phyloP scores from a whole-genome alignment of 148 eudicot genomes.

The Bassia scoparia region DNA sequence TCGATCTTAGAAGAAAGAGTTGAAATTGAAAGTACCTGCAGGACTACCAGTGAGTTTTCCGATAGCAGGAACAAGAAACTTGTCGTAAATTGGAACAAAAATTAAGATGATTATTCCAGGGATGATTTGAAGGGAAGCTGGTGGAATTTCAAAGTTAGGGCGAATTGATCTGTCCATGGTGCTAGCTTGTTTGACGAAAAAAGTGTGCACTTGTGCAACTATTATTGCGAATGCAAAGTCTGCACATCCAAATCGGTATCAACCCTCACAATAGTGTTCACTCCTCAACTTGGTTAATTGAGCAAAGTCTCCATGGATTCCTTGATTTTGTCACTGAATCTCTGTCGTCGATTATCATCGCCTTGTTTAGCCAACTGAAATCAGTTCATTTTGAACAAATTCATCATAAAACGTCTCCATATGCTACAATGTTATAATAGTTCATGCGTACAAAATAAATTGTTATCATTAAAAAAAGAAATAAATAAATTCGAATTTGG shows the following conservation, averaged over 20 bases:
- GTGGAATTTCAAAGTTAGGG: slow-evolving; percentile 38
- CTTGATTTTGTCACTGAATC: slow-evolving; percentile 39
- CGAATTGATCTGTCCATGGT: slow-evolving; percentile 49
- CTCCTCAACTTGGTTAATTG: slow-evolving; percentile 67
- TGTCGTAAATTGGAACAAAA: slow-evolving; percentile 48
- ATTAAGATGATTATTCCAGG: slow-evolving; percentile 46
- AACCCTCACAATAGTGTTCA: slow-evolving; percentile 47
- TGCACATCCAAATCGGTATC: slow-evolving; percentile 59
- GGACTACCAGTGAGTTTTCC: slow-evolving; percentile 37
- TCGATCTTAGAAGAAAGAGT: too few relatives aligned
- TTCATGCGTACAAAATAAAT: too few relatives aligned
- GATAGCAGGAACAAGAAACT: slow-evolving; percentile 38
- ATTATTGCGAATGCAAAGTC: slow-evolving; percentile 50
- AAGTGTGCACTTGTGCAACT: slow-evolving; percentile 58
- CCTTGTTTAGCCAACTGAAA: slow-evolving; percentile 59
- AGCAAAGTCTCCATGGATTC: slow-evolving; percentile 63
- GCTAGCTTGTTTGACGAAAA: slow-evolving; percentile 69
- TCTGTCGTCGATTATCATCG: slow-evolving; percentile 44
- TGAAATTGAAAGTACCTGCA: slow-evolving; percentile 1
- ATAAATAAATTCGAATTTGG: too few relatives aligned
- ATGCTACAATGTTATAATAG: too few relatives aligned
- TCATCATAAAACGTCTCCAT: too few relatives aligned
- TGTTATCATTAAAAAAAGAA: too few relatives aligned
- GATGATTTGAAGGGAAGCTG: slow-evolving; percentile 54
- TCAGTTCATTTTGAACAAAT: neutral